Percentiles rank a stretch among this genome's conserved stretches.
These are phyloP conservation scores for barley (Hordeum vulgare) DNA, from an alignment of 176 grass and related monocot species.

Conservation along the genomic window MorexV3_pseudomolecules_assembly NC_058520.1:227508994-227509493, in stretches of 20 bases:
- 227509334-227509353: too few relatives aligned
- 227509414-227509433: too few relatives aligned
- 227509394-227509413: too few relatives aligned
- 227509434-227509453: too few relatives aligned
- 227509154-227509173: neutral
- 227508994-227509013: slow-evolving; percentile 9
- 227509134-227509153: neutral
- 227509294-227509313: neutral
- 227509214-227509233: neutral
- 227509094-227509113: neutral
- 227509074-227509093: neutral
- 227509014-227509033: neutral
- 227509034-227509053: neutral
- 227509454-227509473: too few relatives aligned
- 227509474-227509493: too few relatives aligned
- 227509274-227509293: neutral
- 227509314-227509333: neutral
- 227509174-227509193: neutral
- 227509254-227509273: neutral
- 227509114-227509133: neutral
- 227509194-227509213: neutral
- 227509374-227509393: too few relatives aligned
- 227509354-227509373: too few relatives aligned
- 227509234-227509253: neutral
- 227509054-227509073: neutral